These are phyloP conservation scores for Hyaloscypha finlandica DNA, from an alignment of 495 filamentous ascomycete species.

Conservation along the genomic window DNA sequence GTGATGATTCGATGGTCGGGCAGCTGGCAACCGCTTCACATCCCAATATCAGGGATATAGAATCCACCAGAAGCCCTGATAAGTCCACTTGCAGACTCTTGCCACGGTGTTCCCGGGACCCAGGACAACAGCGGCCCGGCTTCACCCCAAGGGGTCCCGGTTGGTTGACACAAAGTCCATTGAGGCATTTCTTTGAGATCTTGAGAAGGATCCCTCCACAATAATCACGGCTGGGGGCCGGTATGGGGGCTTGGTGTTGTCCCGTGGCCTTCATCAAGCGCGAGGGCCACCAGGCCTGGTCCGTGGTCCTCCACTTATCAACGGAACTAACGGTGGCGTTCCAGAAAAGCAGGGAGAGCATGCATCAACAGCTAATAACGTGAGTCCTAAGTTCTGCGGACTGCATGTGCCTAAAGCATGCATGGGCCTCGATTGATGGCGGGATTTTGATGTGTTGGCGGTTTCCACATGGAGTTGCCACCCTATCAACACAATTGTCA, in stretches of 20 bases:
- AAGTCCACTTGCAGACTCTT: background rate
- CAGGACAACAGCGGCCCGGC: background rate
- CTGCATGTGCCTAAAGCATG: conserved; percentile 23
- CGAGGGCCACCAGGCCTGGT: conserved; percentile 13
- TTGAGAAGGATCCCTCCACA: conserved; percentile 7
- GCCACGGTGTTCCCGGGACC: background rate
- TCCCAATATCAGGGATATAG: conserved; percentile 6
- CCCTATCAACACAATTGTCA: conserved; percentile 18
- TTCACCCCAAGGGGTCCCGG: conserved; percentile 20
- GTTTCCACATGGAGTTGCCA: conserved; percentile 3
- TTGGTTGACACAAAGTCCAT: conserved; percentile 7
- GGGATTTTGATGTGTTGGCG: conserved; percentile 25
- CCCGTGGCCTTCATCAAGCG: conserved; percentile 24
- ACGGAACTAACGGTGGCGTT: conserved; percentile 1
- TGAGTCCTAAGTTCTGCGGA: conserved; percentile 21
- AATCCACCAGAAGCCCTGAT: background rate
- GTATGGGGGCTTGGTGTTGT: conserved; percentile 4
- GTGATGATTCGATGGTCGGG: conserved; percentile 1
- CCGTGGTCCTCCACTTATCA: conserved; percentile 26
- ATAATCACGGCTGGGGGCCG: conserved; percentile 10
- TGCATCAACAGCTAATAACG: conserved; percentile 31
- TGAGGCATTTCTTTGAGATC: conserved; percentile 26
- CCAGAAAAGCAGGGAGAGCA: conserved; percentile 10
- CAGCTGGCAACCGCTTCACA: background rate
- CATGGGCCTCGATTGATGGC: conserved; percentile 17